Conservation (phyloP, 2,329 filamentous ascomycete genomes). For the Fusarium sp. region DNA sequence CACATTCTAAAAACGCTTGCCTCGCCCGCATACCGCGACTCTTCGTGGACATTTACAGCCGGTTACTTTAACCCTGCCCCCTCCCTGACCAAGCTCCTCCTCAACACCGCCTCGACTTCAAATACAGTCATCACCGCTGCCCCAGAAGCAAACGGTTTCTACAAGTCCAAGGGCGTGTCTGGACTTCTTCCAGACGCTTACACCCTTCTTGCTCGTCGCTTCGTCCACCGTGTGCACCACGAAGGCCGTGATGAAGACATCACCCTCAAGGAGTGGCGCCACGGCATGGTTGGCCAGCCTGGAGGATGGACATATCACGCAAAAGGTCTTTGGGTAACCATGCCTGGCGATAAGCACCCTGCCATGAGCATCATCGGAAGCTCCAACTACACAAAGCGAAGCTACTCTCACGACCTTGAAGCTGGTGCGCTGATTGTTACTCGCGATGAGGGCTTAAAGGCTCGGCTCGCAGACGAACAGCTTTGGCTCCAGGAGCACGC, state of each 20-base stretch:
- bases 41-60: slow-evolving; percentile 95
- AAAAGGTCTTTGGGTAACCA: slow-evolving; percentile 92
- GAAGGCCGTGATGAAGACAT: slow-evolving; percentile 67
- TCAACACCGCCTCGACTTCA: slow-evolving; percentile 75
- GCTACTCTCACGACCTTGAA: slow-evolving; percentile 92
- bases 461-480: slow-evolving; percentile 82
- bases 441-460: slow-evolving; percentile 76
- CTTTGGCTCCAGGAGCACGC: slow-evolving; percentile 83
- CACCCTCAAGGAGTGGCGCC: slow-evolving; percentile 86
- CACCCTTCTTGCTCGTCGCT: slow-evolving; percentile 85
- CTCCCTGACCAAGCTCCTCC: slow-evolving; percentile 81
- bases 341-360: slow-evolving; percentile 74
- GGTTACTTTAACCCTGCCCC: slow-evolving; percentile 98
- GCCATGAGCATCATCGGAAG: slow-evolving; percentile 88
- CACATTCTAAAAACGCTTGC: slow-evolving; percentile 78
- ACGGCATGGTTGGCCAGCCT: slow-evolving; percentile 82
- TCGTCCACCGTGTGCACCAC: slow-evolving; percentile 71
- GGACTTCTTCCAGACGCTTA: slow-evolving; percentile 94
- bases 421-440: slow-evolving; percentile 90
- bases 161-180: slow-evolving; percentile 85
- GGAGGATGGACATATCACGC: slow-evolving; percentile 98
- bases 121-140: slow-evolving; percentile 93
- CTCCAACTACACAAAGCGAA: slow-evolving; percentile 95
- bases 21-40: slow-evolving; percentile 71
- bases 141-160: slow-evolving; percentile 96